Evolutionary conservation across 78 protist species (phyloP).

Genomic region (Chrysochromulina tobinii): DNA sequence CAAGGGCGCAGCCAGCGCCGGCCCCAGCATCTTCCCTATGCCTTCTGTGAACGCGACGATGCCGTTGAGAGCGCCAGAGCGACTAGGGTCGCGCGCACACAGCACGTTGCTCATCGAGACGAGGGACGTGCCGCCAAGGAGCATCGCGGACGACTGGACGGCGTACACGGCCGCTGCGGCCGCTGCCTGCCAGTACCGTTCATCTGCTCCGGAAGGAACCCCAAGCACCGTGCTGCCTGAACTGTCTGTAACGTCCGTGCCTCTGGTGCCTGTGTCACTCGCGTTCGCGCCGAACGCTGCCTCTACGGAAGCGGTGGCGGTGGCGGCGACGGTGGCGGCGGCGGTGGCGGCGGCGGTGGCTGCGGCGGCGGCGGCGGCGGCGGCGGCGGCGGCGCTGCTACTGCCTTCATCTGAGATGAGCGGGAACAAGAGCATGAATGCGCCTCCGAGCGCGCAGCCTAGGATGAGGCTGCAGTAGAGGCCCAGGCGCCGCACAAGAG

Average conservation of each 20-base stretch:
- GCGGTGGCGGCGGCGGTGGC: background rate
- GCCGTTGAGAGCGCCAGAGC: background rate
- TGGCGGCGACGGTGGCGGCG: background rate
- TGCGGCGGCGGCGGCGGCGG: too few species aligned
- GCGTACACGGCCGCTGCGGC: too few species aligned
- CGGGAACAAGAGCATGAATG: background rate
- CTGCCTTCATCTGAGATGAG: too few species aligned
- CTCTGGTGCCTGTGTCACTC: too few species aligned
- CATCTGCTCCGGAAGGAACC: too few species aligned
- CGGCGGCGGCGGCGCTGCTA: background rate
- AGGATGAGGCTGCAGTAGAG: background rate
- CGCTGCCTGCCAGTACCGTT: too few species aligned
- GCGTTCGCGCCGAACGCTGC: too few species aligned
- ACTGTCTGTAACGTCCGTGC: too few species aligned
- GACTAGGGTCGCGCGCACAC: too few species aligned
- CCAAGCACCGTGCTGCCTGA: too few species aligned
- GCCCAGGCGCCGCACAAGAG: background rate
- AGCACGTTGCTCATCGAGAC: background rate
- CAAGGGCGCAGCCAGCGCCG: background rate
- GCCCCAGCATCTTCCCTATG: background rate
- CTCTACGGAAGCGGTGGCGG: too few species aligned
- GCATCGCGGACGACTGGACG: background rate
- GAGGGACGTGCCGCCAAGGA: background rate
- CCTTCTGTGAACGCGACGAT: background rate
- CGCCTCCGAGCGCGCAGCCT: background rate